These are phyloP conservation scores for Linnemannia elongata DNA, from an alignment of 192 early-diverging fungal species.

Conservation along the genomic window DNA sequence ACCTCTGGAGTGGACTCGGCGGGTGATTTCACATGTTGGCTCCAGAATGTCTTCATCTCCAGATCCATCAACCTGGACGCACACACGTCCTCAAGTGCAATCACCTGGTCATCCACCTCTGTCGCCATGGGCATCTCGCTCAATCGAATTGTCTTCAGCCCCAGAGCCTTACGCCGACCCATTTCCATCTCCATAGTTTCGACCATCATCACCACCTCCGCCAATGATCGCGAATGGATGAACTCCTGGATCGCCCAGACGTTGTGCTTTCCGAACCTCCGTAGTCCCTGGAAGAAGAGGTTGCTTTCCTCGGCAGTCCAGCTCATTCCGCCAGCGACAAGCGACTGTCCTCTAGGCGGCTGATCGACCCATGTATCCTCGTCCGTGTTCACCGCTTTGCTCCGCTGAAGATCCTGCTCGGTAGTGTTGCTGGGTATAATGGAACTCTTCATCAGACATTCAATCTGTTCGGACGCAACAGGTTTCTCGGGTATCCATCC, in stretches of 20 bases:
- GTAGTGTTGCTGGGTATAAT: background rate
- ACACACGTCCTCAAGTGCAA: conserved; percentile 30
- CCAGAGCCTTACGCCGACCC: conserved; percentile 11
- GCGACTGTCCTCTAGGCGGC: background rate
- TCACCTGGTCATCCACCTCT: conserved; percentile 19
- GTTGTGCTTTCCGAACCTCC: conserved; percentile 49
- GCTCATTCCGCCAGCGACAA: conserved; percentile 37
- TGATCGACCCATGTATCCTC: too few relatives aligned
- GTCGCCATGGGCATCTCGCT: conserved; percentile 48
- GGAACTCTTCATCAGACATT: background rate
- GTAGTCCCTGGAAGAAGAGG: conserved; percentile 37
- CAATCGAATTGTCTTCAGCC: background rate
- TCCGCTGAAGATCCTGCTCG: background rate
- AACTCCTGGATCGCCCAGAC: conserved; percentile 48
- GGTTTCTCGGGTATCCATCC: background rate
- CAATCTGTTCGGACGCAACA: background rate
- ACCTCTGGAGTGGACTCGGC: conserved; percentile 3
- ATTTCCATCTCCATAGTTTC: conserved; percentile 44
- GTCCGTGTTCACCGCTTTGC: background rate
- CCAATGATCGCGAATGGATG: conserved; percentile 33
- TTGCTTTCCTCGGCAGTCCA: conserved; percentile 37
- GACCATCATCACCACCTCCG: conserved; percentile 46
- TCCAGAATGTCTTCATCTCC: conserved; percentile 13
- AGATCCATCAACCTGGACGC: conserved; percentile 5
- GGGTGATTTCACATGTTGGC: background rate